A percentile compares a stretch with the other conserved stretches of the same genome.
Evolutionary conservation across 805 yeast species (phyloP).

Genomic region (Lachancea kluyveri): DNA sequence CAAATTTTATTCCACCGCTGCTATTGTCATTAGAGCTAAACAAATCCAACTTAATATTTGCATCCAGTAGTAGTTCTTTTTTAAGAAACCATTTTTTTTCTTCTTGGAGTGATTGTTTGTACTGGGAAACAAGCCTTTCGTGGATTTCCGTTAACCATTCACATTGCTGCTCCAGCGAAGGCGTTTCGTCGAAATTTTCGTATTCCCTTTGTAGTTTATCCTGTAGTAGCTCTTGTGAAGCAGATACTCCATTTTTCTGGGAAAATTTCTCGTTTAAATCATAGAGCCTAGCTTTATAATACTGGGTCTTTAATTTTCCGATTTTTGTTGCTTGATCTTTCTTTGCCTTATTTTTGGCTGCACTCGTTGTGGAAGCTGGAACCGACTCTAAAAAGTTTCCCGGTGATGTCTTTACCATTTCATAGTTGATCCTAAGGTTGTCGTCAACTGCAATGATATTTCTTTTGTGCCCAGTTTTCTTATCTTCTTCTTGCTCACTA

Average conservation of each 20-base stretch:
- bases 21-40: conserved; percentile 19
- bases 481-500: conserved; percentile 7
- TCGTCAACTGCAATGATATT: conserved; percentile 30
- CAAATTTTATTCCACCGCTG: neutral
- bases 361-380: conserved; percentile 3
- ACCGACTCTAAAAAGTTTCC: conserved; percentile 20
- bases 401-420: conserved; percentile 28
- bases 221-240: no score
- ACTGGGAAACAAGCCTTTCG: conserved; percentile 15
- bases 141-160: conserved; percentile 20
- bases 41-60: conserved; percentile 29
- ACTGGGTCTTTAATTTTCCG: conserved; percentile 10
- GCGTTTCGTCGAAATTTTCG: conserved; percentile 1
- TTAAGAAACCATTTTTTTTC: conserved; percentile 29
- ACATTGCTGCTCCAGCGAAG: conserved; percentile 4
- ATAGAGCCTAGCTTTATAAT: conserved; percentile 23
- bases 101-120: conserved; percentile 12
- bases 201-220: no score
- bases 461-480: conserved; percentile 17
- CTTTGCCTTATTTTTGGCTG: conserved; percentile 3
- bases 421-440: conserved; percentile 29
- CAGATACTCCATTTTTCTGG: conserved; percentile 12
- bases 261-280: conserved; percentile 25
- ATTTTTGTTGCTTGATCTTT: conserved; percentile 7
- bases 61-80: conserved; percentile 28